These are phyloP conservation scores for Aureobasidium sp. DNA, from an alignment of 2,329 filamentous ascomycete genomes.

Conservation along the genomic window DNA sequence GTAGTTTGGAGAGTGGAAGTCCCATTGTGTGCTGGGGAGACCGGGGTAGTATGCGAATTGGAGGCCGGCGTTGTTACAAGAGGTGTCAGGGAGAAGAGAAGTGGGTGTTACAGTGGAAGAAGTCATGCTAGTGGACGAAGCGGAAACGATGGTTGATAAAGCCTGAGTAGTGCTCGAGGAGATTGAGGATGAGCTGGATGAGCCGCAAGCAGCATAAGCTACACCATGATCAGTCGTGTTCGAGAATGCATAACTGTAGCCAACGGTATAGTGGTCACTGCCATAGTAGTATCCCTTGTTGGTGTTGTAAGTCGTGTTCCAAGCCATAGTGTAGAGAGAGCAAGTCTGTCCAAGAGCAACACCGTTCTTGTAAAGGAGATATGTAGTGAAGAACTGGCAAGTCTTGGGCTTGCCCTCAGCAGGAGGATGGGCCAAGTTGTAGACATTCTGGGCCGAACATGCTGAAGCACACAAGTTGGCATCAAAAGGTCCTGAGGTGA, in stretches of 20 bases:
- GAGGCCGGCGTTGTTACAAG: neutral
- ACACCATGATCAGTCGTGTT: slow-evolving; percentile 16
- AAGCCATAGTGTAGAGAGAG: slow-evolving; percentile 21
- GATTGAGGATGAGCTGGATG: slow-evolving; percentile 11
- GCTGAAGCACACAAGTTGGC: slow-evolving; percentile 22
- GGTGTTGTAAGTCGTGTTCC: slow-evolving; percentile 20
- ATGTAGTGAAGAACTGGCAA: slow-evolving; percentile 29
- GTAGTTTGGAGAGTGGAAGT: neutral
- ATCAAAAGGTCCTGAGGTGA: slow-evolving; percentile 24
- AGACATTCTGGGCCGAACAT: slow-evolving; percentile 15
- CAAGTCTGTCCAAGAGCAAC: slow-evolving; percentile 23
- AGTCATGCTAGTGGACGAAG: neutral
- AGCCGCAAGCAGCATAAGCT: slow-evolving; percentile 8
- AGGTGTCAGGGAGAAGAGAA: neutral
- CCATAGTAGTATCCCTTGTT: slow-evolving; percentile 22
- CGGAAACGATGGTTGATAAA: neutral
- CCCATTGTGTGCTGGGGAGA: neutral
- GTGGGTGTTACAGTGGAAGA: neutral
- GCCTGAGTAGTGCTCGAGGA: neutral
- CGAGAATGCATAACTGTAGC: slow-evolving; percentile 18
- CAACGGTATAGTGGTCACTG: slow-evolving; percentile 19
- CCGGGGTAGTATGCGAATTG: neutral
- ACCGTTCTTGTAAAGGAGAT: slow-evolving; percentile 23
- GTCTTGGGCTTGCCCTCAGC: slow-evolving; percentile 17
- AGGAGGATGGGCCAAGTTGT: slow-evolving; percentile 13